A percentile compares a stretch with the other conserved stretches of the same genome.
Evolutionary conservation across 78 protist species (phyloP).

Genomic region (Cavenderia fasciculata): DNA sequence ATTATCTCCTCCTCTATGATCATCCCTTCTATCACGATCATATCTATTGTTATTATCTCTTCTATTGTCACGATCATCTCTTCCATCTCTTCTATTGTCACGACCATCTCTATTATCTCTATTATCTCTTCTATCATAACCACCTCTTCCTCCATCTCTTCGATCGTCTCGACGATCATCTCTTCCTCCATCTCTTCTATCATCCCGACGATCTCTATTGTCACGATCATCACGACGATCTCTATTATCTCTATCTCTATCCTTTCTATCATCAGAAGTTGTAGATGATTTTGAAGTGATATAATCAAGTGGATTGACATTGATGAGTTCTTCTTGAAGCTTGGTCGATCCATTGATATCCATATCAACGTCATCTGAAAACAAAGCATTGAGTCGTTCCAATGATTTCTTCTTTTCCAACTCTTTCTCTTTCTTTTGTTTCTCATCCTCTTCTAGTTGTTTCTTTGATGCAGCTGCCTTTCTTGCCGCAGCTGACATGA

Average conservation of each 20-base stretch:
- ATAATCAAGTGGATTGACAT: slow-evolving; percentile 56
- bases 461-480: slow-evolving; percentile 3
- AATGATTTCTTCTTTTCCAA: not conserved
- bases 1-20: not conserved
- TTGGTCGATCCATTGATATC: not conserved
- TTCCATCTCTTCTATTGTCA: slow-evolving; percentile 8
- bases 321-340: slow-evolving; percentile 24
- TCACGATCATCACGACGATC: not conserved
- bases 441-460: slow-evolving; percentile 16
- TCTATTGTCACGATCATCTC: not conserved
- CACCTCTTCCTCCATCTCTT: slow-evolving; percentile 40
- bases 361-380: slow-evolving; percentile 32
- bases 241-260: not conserved
- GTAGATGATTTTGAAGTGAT: not conserved
- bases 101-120: not conserved
- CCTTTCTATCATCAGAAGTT: not conserved
- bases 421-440: slow-evolving; percentile 1
- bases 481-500: slow-evolving; percentile 1
- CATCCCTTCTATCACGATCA: slow-evolving; percentile 14
- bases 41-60: not conserved
- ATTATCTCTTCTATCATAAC: not conserved
- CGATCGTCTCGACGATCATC: slow-evolving; percentile 20
- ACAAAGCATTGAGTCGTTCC: not conserved
- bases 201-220: not conserved
- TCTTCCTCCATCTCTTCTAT: not conserved